Percentiles rank a stretch among this genome's conserved stretches.
Evolutionary conservation across 1,284 basidiomycete genomes (phyloP).

Genomic region (Cryptococcus neoformans): DNA sequence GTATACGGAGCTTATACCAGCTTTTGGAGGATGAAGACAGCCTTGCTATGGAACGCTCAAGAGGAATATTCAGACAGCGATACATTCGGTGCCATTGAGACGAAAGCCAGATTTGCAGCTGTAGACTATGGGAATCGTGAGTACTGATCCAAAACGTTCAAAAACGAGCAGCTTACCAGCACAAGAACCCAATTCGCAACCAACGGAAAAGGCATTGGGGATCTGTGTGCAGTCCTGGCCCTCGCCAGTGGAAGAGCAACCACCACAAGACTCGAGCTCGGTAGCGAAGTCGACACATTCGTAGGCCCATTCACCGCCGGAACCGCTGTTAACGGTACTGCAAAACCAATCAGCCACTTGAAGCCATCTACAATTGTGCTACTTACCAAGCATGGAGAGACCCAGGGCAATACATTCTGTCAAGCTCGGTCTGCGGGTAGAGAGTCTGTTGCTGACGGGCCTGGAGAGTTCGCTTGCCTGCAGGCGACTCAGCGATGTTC

Average conservation of each 20-base stretch:
- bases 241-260: constrained; percentile 61
- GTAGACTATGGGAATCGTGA: constrained; percentile 53
- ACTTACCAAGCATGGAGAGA: constrained; percentile 40
- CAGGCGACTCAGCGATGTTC: neutral
- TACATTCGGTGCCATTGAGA: constrained; percentile 58
- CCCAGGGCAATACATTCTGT: constrained; percentile 41
- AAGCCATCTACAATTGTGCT: neutral
- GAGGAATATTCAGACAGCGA: constrained; percentile 48
- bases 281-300: constrained; percentile 49
- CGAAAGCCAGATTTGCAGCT: constrained; percentile 60
- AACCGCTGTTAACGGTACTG: constrained; percentile 23
- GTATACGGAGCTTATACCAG: too few relatives aligned
- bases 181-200: constrained; percentile 61
- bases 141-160: constrained; percentile 2
- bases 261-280: constrained; percentile 60
- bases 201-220: constrained; percentile 62
- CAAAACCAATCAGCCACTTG: neutral
- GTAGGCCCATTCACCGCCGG: constrained; percentile 37
- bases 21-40: too few relatives aligned
- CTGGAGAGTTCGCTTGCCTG: constrained; percentile 21
- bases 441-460: constrained; percentile 16
- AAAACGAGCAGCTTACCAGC: constrained; percentile 51
- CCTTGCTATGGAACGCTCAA: too few relatives aligned
- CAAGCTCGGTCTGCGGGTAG: constrained; percentile 30
- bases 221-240: constrained; percentile 71